Conservation (phyloP, 257 asterid genomes). For the Cynanchum wilfordii region DNA sequence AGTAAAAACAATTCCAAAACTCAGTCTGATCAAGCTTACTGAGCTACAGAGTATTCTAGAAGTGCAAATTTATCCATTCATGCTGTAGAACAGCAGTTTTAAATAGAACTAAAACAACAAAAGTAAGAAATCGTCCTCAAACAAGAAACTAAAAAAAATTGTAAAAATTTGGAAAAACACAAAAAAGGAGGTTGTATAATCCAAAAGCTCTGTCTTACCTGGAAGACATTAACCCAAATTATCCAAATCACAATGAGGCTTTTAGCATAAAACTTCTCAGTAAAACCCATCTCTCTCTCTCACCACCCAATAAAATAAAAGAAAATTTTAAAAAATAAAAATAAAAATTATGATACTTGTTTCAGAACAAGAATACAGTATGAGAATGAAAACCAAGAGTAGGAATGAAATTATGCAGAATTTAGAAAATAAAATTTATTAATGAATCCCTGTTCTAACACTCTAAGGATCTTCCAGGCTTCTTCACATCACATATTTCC, state of each 20-base stretch:
- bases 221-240: constrained; percentile 13
- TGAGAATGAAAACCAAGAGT: neutral
- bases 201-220: constrained; percentile 93
- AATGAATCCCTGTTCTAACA: neutral
- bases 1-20: constrained; percentile 31
- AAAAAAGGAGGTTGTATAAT: constrained; percentile 31
- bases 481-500: neutral
- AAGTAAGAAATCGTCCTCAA: neutral
- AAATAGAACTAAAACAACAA: constrained; percentile 1
- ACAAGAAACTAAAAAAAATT: constrained; percentile 45
- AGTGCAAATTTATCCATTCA: neutral
- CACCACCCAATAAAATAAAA: neutral
- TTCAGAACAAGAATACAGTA: neutral
- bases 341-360: neutral
- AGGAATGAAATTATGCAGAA: neutral
- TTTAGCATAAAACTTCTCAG: neutral
- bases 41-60: constrained; percentile 38
- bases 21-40: constrained; percentile 90
- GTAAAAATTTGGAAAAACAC: too few species aligned
- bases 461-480: neutral
- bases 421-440: neutral
- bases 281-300: neutral
- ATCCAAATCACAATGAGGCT: neutral
- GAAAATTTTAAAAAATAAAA: neutral
- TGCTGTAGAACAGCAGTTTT: neutral